These are phyloP conservation scores for Hypoxylon sp. DNA, from an alignment of 2,329 filamentous ascomycete genomes.

Conservation along the genomic window DNA sequence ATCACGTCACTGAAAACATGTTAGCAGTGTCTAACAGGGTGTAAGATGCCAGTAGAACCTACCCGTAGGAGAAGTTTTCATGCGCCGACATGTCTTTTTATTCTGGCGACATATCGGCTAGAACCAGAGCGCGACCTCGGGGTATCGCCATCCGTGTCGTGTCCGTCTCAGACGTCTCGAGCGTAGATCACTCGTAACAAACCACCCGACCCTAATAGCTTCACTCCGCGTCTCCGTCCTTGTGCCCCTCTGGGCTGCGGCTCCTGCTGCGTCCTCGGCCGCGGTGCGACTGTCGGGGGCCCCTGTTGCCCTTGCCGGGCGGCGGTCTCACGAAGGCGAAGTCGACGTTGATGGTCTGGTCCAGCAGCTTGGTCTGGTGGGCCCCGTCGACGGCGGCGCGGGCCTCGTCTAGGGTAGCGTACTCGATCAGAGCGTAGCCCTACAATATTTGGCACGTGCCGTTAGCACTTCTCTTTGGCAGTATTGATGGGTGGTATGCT, in stretches of 20 bases:
- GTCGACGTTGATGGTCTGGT: slow-evolving; percentile 82
- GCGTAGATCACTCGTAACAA: background rate
- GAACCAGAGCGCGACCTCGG: slow-evolving; percentile 31
- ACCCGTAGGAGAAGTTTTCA: slow-evolving; percentile 28
- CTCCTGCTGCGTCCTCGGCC: slow-evolving; percentile 58
- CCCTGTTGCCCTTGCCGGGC: slow-evolving; percentile 62
- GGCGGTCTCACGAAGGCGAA: slow-evolving; percentile 87
- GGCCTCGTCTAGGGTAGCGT: slow-evolving; percentile 79
- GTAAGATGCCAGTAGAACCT: slow-evolving; percentile 8
- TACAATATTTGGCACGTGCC: slow-evolving; percentile 46
- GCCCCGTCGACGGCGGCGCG: slow-evolving; percentile 82
- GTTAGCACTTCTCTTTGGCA: slow-evolving; percentile 1
- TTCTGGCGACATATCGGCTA: slow-evolving; percentile 46
- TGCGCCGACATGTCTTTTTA: slow-evolving; percentile 45
- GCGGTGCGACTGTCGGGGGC: slow-evolving; percentile 50
- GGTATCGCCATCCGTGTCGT: background rate
- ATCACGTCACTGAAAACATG: slow-evolving; percentile 12
- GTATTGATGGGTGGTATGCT: background rate
- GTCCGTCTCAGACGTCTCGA: background rate
- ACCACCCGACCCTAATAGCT: slow-evolving; percentile 1
- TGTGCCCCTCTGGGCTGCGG: slow-evolving; percentile 48
- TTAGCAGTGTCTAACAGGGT: slow-evolving; percentile 2
- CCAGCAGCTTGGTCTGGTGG: slow-evolving; percentile 78
- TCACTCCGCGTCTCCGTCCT: slow-evolving; percentile 41
- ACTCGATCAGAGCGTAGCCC: slow-evolving; percentile 88